These are phyloP conservation scores for Boeremia lycopersici DNA, from an alignment of 2,329 filamentous ascomycete genomes.

Conservation along the genomic window DNA sequence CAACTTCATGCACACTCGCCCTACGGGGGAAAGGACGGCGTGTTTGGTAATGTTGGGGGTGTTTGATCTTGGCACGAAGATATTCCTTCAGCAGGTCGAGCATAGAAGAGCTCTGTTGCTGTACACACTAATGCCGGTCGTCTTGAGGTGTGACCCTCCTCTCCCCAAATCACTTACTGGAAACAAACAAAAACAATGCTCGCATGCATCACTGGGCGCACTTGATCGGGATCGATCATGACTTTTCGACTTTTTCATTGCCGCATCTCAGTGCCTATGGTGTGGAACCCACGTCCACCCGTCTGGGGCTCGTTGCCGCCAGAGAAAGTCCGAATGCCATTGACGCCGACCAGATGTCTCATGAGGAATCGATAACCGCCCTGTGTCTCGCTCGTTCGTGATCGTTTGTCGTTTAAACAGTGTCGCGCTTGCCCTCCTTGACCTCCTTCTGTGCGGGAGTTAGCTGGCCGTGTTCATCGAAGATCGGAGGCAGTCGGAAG, in stretches of 20 bases:
- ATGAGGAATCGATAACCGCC: constrained; percentile 47
- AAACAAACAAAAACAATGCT: constrained; percentile 14
- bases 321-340: constrained; percentile 49
- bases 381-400: constrained; percentile 41
- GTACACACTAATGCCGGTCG: constrained; percentile 73
- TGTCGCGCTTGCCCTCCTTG: constrained; percentile 92
- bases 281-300: constrained; percentile 41
- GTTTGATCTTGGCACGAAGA: constrained; percentile 67
- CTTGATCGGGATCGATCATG: constrained; percentile 25
- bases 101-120: constrained; percentile 66
- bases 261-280: constrained; percentile 44
- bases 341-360: constrained; percentile 51
- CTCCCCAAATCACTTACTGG: constrained; percentile 18
- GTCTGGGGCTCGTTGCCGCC: constrained; percentile 43
- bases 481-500: background rate
- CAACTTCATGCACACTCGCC: constrained; percentile 69
- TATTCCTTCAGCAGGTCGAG: constrained; percentile 70
- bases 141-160: constrained; percentile 25
- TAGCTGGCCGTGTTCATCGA: constrained; percentile 23
- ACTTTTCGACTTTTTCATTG: constrained; percentile 49
- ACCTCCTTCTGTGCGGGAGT: constrained; percentile 80
- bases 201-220: constrained; percentile 34
- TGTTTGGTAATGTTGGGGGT: constrained; percentile 70
- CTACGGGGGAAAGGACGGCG: constrained; percentile 57
- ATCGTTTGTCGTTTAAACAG: constrained; percentile 65